Conservation (phyloP, 106 monocot genomes). For the Posidonia australis region DNA sequence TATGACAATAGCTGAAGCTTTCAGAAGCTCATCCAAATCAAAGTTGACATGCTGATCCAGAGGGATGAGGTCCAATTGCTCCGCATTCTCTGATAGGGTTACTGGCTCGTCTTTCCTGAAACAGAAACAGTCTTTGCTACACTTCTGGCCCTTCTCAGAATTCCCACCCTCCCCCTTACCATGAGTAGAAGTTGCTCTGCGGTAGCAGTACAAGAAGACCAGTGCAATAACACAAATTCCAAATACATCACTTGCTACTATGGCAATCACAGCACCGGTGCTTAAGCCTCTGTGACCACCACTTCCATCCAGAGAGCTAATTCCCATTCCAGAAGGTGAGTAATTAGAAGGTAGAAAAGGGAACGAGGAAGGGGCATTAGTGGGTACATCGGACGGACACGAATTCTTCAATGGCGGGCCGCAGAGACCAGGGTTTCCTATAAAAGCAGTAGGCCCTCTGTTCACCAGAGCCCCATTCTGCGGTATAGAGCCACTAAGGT, state of each 20-base stretch:
- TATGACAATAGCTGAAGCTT: conserved; percentile 63
- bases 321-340: conserved; percentile 5
- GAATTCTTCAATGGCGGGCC: conserved; percentile 74
- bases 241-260: conserved; percentile 51
- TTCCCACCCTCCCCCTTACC: conserved; percentile 15
- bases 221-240: conserved; percentile 58
- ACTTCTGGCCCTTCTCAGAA: conserved; percentile 17
- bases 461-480: conserved; percentile 69
- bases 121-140: conserved; percentile 41
- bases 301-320: neutral
- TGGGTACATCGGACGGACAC: conserved; percentile 26
- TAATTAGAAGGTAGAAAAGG: conserved; percentile 28
- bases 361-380: conserved; percentile 5
- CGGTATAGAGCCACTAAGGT: conserved; percentile 66
- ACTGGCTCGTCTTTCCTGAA: conserved; percentile 49
- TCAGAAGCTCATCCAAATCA: conserved; percentile 55
- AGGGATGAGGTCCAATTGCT: conserved; percentile 36
- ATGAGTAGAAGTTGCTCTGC: conserved; percentile 24
- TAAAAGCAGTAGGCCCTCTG: conserved; percentile 78
- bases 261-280: conserved; percentile 28
- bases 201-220: conserved; percentile 63
- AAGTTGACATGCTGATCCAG: conserved; percentile 35
- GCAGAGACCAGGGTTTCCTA: conserved; percentile 76
- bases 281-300: conserved; percentile 26
- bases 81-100: conserved; percentile 34